Percentiles rank a stretch among this genome's conserved stretches.
Conservation (phyloP, 1,139 yeast species). For the Entelexis sorbosivorans region DNA sequence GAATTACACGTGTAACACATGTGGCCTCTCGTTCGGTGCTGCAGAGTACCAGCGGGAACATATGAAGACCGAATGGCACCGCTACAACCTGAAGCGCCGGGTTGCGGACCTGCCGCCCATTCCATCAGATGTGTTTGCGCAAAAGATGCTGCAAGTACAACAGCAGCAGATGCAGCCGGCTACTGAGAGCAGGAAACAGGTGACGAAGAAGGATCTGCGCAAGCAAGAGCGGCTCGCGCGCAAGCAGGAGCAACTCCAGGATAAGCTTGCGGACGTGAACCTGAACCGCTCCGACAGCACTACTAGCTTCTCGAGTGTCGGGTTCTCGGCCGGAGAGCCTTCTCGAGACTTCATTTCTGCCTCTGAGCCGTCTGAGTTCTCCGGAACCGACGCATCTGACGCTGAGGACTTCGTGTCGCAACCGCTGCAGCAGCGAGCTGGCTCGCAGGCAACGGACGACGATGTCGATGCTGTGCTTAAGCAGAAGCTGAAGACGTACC, state of each 20-base stretch:
- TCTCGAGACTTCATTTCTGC: slow-evolving; percentile 10
- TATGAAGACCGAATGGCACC: slow-evolving; percentile 95
- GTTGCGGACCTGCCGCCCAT: slow-evolving; percentile 79
- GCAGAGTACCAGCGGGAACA: slow-evolving; percentile 78
- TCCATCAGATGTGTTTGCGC: slow-evolving; percentile 69
- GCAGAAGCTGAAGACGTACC: slow-evolving; percentile 38
- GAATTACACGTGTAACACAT: slow-evolving; percentile 65
- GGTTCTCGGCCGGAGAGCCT: slow-evolving; percentile 19
- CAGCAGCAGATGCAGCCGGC: slow-evolving; percentile 33
- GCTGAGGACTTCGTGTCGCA: slow-evolving; percentile 11
- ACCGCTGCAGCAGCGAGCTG: not conserved
- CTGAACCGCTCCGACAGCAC: slow-evolving; percentile 21
- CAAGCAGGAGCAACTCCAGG: slow-evolving; percentile 27
- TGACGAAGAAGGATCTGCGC: slow-evolving; percentile 33
- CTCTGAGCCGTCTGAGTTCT: slow-evolving; percentile 14
- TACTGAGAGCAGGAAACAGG: slow-evolving; percentile 26
- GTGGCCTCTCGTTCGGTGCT: slow-evolving; percentile 64
- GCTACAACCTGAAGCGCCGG: slow-evolving; percentile 82
- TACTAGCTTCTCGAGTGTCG: slow-evolving; percentile 11
- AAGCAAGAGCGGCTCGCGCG: slow-evolving; percentile 31
- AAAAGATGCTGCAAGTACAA: slow-evolving; percentile 41
- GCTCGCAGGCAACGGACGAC: slow-evolving; percentile 16
- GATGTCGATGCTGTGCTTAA: slow-evolving; percentile 29
- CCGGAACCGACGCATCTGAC: slow-evolving; percentile 11
- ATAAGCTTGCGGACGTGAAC: slow-evolving; percentile 17